Evolutionary conservation across 2,329 filamentous ascomycete genomes (phyloP).

Genomic region (Colletotrichum liriopes): DNA sequence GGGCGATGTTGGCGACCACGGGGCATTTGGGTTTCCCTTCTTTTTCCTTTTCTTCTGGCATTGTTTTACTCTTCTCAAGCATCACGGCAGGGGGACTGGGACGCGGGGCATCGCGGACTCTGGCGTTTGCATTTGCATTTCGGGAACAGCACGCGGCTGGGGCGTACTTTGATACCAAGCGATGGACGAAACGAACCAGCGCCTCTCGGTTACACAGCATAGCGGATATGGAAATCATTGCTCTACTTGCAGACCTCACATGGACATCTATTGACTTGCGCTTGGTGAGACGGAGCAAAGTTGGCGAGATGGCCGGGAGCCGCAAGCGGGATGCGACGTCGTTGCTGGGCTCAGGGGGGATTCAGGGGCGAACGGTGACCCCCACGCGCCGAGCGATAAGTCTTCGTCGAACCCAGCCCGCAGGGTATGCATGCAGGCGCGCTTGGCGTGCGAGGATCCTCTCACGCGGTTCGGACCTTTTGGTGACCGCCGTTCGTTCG

Average conservation of each 20-base stretch:
- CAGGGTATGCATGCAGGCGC: no score
- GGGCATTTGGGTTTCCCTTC: not conserved
- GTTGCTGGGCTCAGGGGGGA: not conserved
- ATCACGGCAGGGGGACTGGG: not conserved
- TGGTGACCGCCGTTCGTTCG: no score
- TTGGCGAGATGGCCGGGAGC: not conserved
- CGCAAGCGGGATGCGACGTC: not conserved
- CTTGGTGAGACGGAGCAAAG: not conserved
- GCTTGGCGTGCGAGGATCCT: no score
- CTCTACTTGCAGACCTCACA: not conserved
- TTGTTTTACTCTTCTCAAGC: no score
- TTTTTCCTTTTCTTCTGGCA: not conserved
- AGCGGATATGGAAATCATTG: not conserved
- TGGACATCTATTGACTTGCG: not conserved
- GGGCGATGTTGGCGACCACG: not conserved
- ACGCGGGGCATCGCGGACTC: not conserved
- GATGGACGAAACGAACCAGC: not conserved
- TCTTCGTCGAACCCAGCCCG: no score
- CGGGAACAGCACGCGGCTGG: not conserved
- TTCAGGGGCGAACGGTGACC: not conserved
- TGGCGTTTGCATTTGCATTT: not conserved
- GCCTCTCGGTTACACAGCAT: not conserved
- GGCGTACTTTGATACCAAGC: not conserved
- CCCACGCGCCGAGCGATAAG: not conserved
- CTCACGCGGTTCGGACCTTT: no score